phyloP scores from a whole-genome alignment of 2,329 filamentous ascomycete genomes.

The Xylariaceae sp. region DNA sequence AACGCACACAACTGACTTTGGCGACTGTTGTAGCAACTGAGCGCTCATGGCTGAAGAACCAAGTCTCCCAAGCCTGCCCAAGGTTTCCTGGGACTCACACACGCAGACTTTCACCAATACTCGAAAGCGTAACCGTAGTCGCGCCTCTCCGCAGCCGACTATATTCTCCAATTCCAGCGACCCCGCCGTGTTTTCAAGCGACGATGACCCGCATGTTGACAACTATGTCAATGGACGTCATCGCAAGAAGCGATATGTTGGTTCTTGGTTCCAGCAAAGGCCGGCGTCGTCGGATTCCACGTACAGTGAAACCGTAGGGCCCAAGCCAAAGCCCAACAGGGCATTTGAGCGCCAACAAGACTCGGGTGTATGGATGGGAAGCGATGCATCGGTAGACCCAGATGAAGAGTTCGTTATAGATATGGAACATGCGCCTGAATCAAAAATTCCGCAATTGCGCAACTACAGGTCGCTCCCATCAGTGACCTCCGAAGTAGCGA shows the following conservation, averaged over 20 bases:
- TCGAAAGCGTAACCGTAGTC: constrained; percentile 38
- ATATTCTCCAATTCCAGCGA: constrained; percentile 60
- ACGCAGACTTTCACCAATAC: constrained; percentile 31
- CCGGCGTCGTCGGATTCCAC: constrained; percentile 47
- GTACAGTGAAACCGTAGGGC: constrained; percentile 37
- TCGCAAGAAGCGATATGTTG: constrained; percentile 58
- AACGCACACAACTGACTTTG: neutral
- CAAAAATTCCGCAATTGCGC: constrained; percentile 38
- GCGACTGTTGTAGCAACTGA: neutral
- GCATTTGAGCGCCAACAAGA: constrained; percentile 56
- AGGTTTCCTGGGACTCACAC: constrained; percentile 31
- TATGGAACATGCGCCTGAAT: constrained; percentile 30
- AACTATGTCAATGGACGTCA: constrained; percentile 55
- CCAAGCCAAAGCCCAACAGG: constrained; percentile 42
- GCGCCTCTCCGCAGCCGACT: constrained; percentile 24
- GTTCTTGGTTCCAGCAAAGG: constrained; percentile 63
- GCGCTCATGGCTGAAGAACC: constrained; percentile 35
- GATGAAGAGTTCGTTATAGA: constrained; percentile 41
- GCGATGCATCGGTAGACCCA: constrained; percentile 46
- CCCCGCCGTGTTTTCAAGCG: constrained; percentile 65
- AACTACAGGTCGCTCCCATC: constrained; percentile 24
- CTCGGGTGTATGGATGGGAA: constrained; percentile 65
- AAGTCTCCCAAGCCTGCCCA: constrained; percentile 33
- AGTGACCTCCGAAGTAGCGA: constrained; percentile 39
- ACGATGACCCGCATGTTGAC: constrained; percentile 62